Evolutionary conservation across 345 rosid genomes (phyloP).

Genomic region (Leavenworthia alabamica): DNA sequence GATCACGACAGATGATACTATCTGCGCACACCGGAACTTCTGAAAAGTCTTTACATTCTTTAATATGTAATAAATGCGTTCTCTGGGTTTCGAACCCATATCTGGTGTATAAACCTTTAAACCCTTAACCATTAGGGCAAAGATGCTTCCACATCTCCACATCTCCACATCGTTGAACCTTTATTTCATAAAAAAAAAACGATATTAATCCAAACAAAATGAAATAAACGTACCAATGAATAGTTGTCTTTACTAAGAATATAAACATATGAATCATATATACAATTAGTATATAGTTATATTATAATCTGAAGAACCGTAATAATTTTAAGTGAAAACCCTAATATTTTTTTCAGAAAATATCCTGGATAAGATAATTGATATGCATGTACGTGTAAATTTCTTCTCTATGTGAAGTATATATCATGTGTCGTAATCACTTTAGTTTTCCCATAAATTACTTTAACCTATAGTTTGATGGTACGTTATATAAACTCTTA

Average conservation of each 20-base stretch:
- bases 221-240: neutral
- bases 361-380: neutral
- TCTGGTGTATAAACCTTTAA: too few relatives aligned
- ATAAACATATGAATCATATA: neutral
- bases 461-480: constrained; percentile 4
- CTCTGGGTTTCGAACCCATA: too few relatives aligned
- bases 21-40: too few relatives aligned
- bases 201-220: neutral
- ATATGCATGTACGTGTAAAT: neutral
- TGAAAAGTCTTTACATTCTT: too few relatives aligned
- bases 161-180: too few relatives aligned
- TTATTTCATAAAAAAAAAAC: neutral
- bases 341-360: neutral
- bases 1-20: too few relatives aligned
- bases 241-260: neutral
- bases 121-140: too few relatives aligned
- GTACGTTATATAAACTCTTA: neutral
- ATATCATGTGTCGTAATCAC: constrained; percentile 17
- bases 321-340: neutral
- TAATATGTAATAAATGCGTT: too few relatives aligned
- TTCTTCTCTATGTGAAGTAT: neutral
- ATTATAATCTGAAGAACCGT: neutral
- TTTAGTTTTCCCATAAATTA: neutral
- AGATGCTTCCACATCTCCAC: too few relatives aligned
- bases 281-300: neutral